Conservation (phyloP, 352 stramenopile species). For the Pythium grandisporangium region DNA sequence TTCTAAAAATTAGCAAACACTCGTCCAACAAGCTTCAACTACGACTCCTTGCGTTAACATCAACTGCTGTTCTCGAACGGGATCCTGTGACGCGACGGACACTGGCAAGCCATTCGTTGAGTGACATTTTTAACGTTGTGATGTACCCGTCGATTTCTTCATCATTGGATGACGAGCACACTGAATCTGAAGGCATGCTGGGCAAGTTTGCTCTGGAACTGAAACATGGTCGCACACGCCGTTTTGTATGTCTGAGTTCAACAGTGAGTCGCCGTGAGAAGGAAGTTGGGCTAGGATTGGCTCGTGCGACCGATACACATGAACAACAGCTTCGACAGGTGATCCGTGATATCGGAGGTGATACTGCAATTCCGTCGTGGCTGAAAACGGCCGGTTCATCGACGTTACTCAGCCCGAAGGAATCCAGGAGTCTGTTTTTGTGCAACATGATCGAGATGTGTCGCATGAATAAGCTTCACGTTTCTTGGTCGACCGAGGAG, state of each 20-base stretch:
- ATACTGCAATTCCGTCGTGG: slow-evolving; percentile 49
- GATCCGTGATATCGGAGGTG: slow-evolving; percentile 60
- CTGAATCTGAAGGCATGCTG: slow-evolving; percentile 43
- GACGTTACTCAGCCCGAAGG: slow-evolving; percentile 68
- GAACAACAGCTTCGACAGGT: slow-evolving; percentile 64
- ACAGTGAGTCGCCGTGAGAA: slow-evolving; percentile 59
- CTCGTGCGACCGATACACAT: slow-evolving; percentile 32
- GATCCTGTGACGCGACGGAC: slow-evolving; percentile 66
- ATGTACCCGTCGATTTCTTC: slow-evolving; percentile 80
- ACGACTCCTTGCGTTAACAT: slow-evolving; percentile 60
- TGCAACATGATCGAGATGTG: slow-evolving; percentile 87
- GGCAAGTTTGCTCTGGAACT: slow-evolving; percentile 81
- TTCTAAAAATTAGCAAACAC: slow-evolving; percentile 83
- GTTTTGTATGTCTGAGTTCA: slow-evolving; percentile 61
- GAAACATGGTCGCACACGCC: slow-evolving; percentile 71
- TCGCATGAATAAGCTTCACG: slow-evolving; percentile 81
- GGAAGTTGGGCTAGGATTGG: slow-evolving; percentile 68
- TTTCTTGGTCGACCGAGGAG: slow-evolving; percentile 83
- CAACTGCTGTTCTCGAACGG: slow-evolving; percentile 60
- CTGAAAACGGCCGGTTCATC: slow-evolving; percentile 64
- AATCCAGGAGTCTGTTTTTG: slow-evolving; percentile 68
- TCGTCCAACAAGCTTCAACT: slow-evolving; percentile 58
- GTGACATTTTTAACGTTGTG: slow-evolving; percentile 82
- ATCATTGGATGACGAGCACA: slow-evolving; percentile 29
- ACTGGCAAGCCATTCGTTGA: slow-evolving; percentile 49